Conservation (phyloP, 805 yeast genomes). For the Spathaspora girioi region DNA sequence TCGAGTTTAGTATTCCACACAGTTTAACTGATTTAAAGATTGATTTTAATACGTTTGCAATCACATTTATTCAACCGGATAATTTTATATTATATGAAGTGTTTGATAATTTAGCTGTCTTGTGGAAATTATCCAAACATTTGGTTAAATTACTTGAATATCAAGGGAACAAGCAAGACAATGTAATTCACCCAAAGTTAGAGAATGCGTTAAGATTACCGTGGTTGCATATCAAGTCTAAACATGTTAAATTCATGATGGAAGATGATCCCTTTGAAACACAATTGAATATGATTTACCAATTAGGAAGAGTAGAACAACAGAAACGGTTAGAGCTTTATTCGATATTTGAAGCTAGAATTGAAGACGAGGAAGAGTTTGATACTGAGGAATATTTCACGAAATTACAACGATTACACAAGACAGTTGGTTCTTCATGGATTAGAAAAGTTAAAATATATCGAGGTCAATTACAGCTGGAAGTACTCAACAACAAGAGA, state of each 20-base stretch:
- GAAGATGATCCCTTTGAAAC: slow-evolving; percentile 45
- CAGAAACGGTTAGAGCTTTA: slow-evolving; percentile 31
- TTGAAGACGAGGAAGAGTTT: slow-evolving; percentile 9
- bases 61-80: slow-evolving; percentile 36
- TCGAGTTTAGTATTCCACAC: slow-evolving; percentile 9
- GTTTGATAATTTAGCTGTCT: slow-evolving; percentile 35
- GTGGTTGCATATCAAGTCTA: slow-evolving; percentile 21
- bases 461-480: slow-evolving; percentile 32
- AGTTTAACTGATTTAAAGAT: slow-evolving; percentile 14
- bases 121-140: slow-evolving; percentile 31
- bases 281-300: slow-evolving; percentile 39
- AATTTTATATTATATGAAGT: slow-evolving; percentile 32
- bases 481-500: slow-evolving; percentile 32
- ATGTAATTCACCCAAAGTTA: slow-evolving; percentile 27
- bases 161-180: slow-evolving; percentile 6
- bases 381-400: slow-evolving; percentile 23
- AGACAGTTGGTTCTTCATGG: slow-evolving; percentile 66
- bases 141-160: slow-evolving; percentile 22
- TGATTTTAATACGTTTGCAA: slow-evolving; percentile 18
- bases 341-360: slow-evolving; percentile 17
- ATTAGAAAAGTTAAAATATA: slow-evolving; percentile 54
- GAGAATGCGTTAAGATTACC: slow-evolving; percentile 27
- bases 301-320: slow-evolving; percentile 39
- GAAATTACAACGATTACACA: slow-evolving; percentile 28
- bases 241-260: slow-evolving; percentile 27